Evolutionary conservation across 306 rosid species (phyloP), one percentile per base, ranked within the genome.

Genomic region (Acacia acuminata): DNA sequence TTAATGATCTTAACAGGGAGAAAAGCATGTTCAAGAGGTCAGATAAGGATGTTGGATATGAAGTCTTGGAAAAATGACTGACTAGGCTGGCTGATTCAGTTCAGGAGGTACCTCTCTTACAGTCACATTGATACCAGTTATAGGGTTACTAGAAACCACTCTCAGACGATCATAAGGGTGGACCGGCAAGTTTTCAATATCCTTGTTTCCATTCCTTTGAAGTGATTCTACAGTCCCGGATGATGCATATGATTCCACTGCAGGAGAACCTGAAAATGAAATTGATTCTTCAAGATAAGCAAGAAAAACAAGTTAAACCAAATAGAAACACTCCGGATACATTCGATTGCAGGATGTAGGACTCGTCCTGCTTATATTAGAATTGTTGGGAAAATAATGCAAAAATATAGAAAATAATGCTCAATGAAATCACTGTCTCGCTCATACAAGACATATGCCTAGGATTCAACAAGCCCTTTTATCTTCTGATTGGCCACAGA

Each of bases 91-190:
- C n/a, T 82, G 81, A 44, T 77, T 65, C 27, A 66, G 83, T 81
- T 77, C 65, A 80, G 82, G 60, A 45, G 55, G 32, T 88, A 93
- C 98, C 99, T 95, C 99, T 90, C 98, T 87, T 86, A 75, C 92
- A 63, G 94, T 90, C 79, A 89, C 81, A 85, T 93, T 86, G 40
- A 95, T 95, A 88, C 89, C 92, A 4, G 89, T 73, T 58, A 82
- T 82, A 1, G 91, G 96, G 77, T 95, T 89, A 34, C 80, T 81
- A 80, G 98, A 95, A 79, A 73, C 56, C 81, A 93, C 91, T 66
- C 81, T 87, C 58, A 96, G 77, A 27, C 90, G 87, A 84, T 93
- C 98, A 69, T 90, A 96, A n/a, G 97, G 96, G 77, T 92, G 81
- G 72, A 45, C 73, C 51, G 58, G 5, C 68, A 78, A 51, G 78